phyloP scores from a whole-genome alignment of 2,329 filamentous ascomycete genomes.

The Fusarium citri region DNA sequence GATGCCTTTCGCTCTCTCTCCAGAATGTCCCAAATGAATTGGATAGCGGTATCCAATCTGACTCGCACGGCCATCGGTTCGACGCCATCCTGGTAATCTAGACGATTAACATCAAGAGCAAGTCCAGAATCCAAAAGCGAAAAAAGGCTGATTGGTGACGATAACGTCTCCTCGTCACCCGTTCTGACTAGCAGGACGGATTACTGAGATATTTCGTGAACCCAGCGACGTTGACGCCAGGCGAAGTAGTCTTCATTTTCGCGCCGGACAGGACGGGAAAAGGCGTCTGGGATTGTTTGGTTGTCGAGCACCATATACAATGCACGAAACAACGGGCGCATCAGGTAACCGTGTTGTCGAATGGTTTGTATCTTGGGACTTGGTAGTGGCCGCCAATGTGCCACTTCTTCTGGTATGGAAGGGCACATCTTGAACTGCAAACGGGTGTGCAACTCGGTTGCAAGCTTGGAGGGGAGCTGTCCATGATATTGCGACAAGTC shows the following conservation, averaged over 20 bases:
- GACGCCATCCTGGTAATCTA: neutral
- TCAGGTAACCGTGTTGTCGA: neutral
- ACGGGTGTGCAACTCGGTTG: neutral
- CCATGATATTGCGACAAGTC: fast-evolving
- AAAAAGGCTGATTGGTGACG: neutral
- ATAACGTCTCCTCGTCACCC: neutral
- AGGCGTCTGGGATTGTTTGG: neutral
- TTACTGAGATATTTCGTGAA: neutral
- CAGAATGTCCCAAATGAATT: neutral
- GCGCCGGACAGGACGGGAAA: neutral
- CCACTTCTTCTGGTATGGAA: neutral
- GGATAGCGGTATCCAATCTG: neutral
- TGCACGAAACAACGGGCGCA: neutral
- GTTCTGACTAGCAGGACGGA: neutral
- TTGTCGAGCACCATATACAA: neutral
- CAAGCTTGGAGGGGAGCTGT: fast-evolving
- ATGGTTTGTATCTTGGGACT: neutral
- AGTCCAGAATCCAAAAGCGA: neutral
- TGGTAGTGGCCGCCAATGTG: neutral
- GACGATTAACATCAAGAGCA: neutral
- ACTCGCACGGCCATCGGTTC: neutral
- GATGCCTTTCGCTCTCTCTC: neutral
- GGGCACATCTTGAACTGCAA: neutral
- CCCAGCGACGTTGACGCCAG: neutral
- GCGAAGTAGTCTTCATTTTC: neutral